Evolutionary conservation across 768 basidiomycete species (phyloP), one percentile per base, ranked within the genome.

Genomic region (Lactarius quietus): DNA sequence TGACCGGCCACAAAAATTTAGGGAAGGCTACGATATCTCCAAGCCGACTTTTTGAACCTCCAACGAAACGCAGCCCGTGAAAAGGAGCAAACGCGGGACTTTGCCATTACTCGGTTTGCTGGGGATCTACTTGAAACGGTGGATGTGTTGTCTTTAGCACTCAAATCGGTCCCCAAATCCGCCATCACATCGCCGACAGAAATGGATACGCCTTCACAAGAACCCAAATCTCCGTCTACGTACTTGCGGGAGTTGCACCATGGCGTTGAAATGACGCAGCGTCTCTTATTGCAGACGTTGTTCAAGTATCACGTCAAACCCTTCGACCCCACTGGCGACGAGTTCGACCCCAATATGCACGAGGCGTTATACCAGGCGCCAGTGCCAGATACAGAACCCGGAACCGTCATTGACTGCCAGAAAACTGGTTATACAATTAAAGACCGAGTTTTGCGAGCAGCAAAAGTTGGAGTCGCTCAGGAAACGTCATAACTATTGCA

Each of bases 361-460:
- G 97, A 99, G 78, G 97, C 97, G 14, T 81, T 97, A 31, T 98
- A 93, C 78, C 93, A 95, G 78, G 92, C 86, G 29, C 94, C 95
- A 26, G 82, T 95, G 68, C 89, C 93, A n/a, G 91, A 84, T 17
- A 93, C 92, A 78, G 87, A 89, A 74, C 86, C 93, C 1, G 96
- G 96, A 17, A 89, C 90, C 3, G 89, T 98, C 38, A 83, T 97
- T 54, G 92, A 96, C 74, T 92, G 90, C 74, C 90, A 91, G 75
- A 95, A 96, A 80, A 80, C 81, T 62, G 95, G 95, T 4, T 98
- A 93, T 80, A 93, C 82, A 78, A 94, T 99, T 79, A 97, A 96
- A 79, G 92, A 93, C 70, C 85, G 97, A 67, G 85, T 95, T 63
- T 77, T 99, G 74, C 84, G 97, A 63, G 93, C 97, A 4, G 95